These are phyloP conservation scores for Chytriomyces sp. DNA, from an alignment of 192 early-diverging fungal genomes.

Conservation along the genomic window DNA sequence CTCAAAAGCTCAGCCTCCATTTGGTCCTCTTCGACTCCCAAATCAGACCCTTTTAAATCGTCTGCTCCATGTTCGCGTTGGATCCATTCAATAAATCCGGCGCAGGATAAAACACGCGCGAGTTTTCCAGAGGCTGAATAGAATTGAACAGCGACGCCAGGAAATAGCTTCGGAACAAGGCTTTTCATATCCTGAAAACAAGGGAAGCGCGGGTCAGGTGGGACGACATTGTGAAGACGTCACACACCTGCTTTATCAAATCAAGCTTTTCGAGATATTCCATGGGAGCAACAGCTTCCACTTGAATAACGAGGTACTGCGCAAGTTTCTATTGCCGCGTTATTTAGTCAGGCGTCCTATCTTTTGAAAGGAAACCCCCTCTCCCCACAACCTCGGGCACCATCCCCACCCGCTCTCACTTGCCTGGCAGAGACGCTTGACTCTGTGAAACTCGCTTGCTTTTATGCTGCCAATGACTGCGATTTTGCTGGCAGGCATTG, in stretches of 20 bases:
- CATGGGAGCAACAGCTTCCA: constrained; percentile 6
- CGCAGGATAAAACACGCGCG: neutral
- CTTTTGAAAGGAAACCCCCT: neutral
- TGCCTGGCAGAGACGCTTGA: constrained; percentile 2
- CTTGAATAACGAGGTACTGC: neutral
- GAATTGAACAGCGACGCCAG: constrained; percentile 17
- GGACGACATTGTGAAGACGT: neutral
- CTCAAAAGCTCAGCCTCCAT: constrained; percentile 14
- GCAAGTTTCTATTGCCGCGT: constrained; percentile 7
- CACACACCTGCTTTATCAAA: constrained; percentile 12
- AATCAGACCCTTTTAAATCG: constrained; percentile 12
- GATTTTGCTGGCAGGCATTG: neutral
- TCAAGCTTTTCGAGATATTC: constrained; percentile 30
- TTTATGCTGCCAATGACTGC: constrained; percentile 25
- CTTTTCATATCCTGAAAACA: constrained; percentile 20
- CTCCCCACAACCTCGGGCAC: no score
- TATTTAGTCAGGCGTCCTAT: neutral
- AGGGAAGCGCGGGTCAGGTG: neutral
- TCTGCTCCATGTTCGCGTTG: neutral
- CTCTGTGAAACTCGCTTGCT: constrained; percentile 7
- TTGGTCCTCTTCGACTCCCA: constrained; percentile 5
- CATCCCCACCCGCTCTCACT: no score
- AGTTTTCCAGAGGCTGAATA: neutral
- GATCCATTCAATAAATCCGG: constrained; percentile 7
- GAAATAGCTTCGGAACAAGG: constrained; percentile 15